Evolutionary conservation across 768 basidiomycete species (phyloP).

Genomic region (Rhodotorula graminis): DNA sequence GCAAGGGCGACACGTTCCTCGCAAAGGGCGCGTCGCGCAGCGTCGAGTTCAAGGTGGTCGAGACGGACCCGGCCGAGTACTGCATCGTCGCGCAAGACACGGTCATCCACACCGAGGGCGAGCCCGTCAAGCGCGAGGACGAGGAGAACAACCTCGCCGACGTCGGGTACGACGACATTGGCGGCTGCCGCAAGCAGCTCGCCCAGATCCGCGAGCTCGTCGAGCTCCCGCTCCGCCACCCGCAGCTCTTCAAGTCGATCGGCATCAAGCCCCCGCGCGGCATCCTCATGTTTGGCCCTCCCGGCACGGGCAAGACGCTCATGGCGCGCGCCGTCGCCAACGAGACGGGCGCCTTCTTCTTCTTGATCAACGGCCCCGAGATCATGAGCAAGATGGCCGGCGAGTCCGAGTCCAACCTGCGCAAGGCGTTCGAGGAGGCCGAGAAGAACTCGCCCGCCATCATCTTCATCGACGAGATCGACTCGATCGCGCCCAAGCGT

Average conservation of each 20-base stretch:
- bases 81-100: slow-evolving; percentile 99
- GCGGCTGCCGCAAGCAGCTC: slow-evolving; percentile 99
- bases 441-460: slow-evolving; percentile 99
- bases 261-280: slow-evolving; percentile 99
- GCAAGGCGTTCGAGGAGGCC: slow-evolving; percentile 98
- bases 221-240: slow-evolving; percentile 94
- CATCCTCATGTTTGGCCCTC: slow-evolving; percentile 97
- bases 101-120: slow-evolving; percentile 96
- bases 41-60: slow-evolving; percentile 96
- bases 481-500: slow-evolving; percentile 98
- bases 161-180: slow-evolving; percentile 98
- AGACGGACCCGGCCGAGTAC: slow-evolving; percentile 95
- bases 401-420: slow-evolving; percentile 91
- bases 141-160: slow-evolving; percentile 94
- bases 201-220: slow-evolving; percentile 99
- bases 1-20: slow-evolving; percentile 98
- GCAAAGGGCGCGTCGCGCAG: slow-evolving; percentile 86
- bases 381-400: slow-evolving; percentile 99
- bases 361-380: slow-evolving; percentile 98
- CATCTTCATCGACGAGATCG: slow-evolving; percentile 99
- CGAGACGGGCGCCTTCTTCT: slow-evolving; percentile 99
- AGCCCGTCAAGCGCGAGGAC: slow-evolving; percentile 97
- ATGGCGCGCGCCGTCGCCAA: slow-evolving; percentile 99
- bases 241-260: slow-evolving; percentile 98
- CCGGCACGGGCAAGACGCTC: slow-evolving; percentile 98